Base-by-base conservation (phyloP, 129 eudicot species). In the Heracleum sosnowskyi region DNA sequence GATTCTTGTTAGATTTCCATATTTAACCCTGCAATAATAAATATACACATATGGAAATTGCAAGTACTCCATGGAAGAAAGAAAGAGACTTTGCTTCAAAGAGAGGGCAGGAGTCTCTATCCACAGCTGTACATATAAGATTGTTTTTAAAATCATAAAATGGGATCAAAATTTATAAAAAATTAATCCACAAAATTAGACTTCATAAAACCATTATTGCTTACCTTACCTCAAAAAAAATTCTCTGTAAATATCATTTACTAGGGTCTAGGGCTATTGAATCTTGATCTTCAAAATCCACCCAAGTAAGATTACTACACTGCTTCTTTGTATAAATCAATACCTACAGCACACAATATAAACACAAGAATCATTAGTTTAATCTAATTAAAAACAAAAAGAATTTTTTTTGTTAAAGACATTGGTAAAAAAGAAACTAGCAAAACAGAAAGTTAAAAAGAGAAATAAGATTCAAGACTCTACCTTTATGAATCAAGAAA, bases 81-180 rank as follows among this genome's bases (percentile, higher is more conserved):
- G 73, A 84, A 46, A 73, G 73, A 89, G 85, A 79, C 97, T 87
- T 91, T 70, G 81, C 98, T 91, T 93, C 88, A 86, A 93, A 93
- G 98, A 89, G 88, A 89, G 82, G 91, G 73, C 70, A 77, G 77
- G 62, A 44, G 86, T 85, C 90, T 84, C 68, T 75, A 82, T 86
- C 97, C 83, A 75, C 86, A 80, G 81, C 62, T 86, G 85, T 74
- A 73, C 81, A 63, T 12, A 10, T 47, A 33, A 86, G 82, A 66
- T 11, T 76, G 79, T 75, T 84, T 83, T 71, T 66, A 79, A 79
- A 80, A 74, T 72, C 76, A 64, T 81, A 77, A 84, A 79, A 85
- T 83, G 87, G 70, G 86, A 78, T 86, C 91, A 79, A 87, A 73
- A 66, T 81, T 74, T 63, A 71, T 9, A 16, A 57, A 69, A 46